Base-by-base conservation (phyloP, 192 early-diverging fungal species). In the Rhizoclosmatium sp. region DNA sequence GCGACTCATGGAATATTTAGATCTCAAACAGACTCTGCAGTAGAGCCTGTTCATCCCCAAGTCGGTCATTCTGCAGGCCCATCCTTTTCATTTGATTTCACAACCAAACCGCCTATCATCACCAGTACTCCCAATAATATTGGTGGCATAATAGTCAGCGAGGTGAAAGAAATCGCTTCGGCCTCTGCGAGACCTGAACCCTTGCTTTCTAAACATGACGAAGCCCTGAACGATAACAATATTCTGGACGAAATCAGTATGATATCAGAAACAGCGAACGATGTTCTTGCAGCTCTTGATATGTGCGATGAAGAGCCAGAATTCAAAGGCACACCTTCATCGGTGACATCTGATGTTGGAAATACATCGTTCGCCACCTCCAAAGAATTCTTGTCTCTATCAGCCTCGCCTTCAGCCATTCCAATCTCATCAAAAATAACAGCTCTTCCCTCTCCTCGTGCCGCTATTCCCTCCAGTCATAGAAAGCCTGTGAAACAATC, bases 181-280 rank as follows among this genome's bases (percentile, higher is more conserved):
- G 31, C 31, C 31, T 31, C 31, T 31, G 31, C 31, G 16, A 54
- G 51, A 54, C 5, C 51, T 54, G 51, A 54, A 54, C 51, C 51
- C 51, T 54, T 54, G 51, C 51, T 54, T 54, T 54, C 16, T 54
- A 12, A 54, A 12, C 51, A 12, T 54, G 16, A 54, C 5, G 51
- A 54, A 54, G 16, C 51, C 51, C 51, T 16, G 16, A 54, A 54
- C 16, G 51, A 54, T 12, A 54, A 54, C 51, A 16, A 54, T 16
- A 45, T 58, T 10, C 45, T 75, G 61, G 23, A 75, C 39, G 73
- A 75, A 40, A n/a, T 64, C 60, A 62, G 59, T 39, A 64, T 64
- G 4, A 75, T 75, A n/a, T 42, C 39, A 39, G 21, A 5, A 7
- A 51, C 73, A 14, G 73, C 73, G 3, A 59, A 75, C n/a, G 60